Base-by-base conservation (phyloP, 257 asterid genomes). In the Solanum neorickii region DNA sequence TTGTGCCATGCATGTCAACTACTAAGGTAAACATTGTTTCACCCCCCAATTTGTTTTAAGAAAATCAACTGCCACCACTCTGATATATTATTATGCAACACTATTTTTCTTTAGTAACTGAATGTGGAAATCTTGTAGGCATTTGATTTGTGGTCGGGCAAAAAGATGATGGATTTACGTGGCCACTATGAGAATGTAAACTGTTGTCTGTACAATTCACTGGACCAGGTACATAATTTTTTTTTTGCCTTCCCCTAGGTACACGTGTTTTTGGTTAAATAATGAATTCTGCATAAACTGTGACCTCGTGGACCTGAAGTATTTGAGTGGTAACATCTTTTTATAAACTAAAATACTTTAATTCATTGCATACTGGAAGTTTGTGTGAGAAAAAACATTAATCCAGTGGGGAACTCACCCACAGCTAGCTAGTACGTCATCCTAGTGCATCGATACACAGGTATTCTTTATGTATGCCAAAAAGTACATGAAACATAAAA, bases 131-230 rank as follows among this genome's bases (percentile, higher is more conserved):
- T 93, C 86, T 83, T 68, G 35, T 87, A 96, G 99, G 98, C 94
- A 49, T 95, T 95, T 91, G 96, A 96, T 88, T 82, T 93, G 86
- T 97, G 98, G 99, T 94, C 98, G n/a, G 99, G 98, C 87, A 95
- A 92, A 92, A 91, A 93, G 33, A 88, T 92, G 94, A 88, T 68
- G 77, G 90, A 90, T 74, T 94, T 96, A 42, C 97, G 94, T 88
- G 98, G 98, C 62, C 99, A 97, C 88, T 97, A 94, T 59, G 99
- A 96, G 87, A 93, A 94, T 90, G 93, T 95, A 76, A 96, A 96
- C 89, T 96, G 99, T 89, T 97, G 99, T 90, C 94, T 98, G 93
- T 96, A 94, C 91, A 92, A 89, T 89, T 88, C 93, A n/a, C 90
- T 85, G 27, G 97, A 96, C 91, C 99, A 96, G 99, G 99, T 96